Base-by-base conservation (phyloP, 371 early-diverging fungal genomes). In the Haplosporangium sp. region DNA sequence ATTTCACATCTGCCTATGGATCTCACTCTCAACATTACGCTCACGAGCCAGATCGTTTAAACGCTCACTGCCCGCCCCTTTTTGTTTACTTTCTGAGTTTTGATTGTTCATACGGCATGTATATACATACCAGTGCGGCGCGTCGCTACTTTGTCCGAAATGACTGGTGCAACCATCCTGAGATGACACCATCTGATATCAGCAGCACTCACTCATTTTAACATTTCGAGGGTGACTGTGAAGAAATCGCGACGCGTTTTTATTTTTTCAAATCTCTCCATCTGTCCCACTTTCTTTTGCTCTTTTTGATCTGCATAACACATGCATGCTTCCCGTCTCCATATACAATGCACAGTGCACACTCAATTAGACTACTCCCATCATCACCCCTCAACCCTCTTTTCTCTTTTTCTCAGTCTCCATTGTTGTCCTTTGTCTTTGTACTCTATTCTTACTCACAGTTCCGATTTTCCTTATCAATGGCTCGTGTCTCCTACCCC, bases 111-210 rank as follows among this genome's bases (percentile, higher is more conserved):
- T 16, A 1, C 6, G 45, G 45, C 45, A 45, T 45, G 45, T 1
- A 16, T 45, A 6, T 45, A 45, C 1, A 45, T 45, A 6, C 6
- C 45, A 4, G 29, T n/a, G 46, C 46, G 46, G 46, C 46, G 46
- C 46, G 11, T n/a, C 10, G 12, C 10, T 14, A n/a, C 46, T 29
- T 29, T 29, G 29, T 29, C 29, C 29, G 29, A 29, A 29, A 29
- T 29, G 29, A 29, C 29, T 29, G 16, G 16, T 13, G 16, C 11
- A 45, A 11, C 45, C 62, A 14, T 13, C 14, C 43, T 23, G 54
- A 29, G n/a, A 66, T 67, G 67, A 67, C 67, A 67, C 67, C 67
- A 67, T 67, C 23, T 67, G 67, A 54, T 67, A 67, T 67, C 67
- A 67, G 53, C 48, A 8, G 5, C 47, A 16, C 23, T 5, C 21